Evolutionary conservation across 805 yeast genomes (phyloP).

Genomic region (Saccharomycopsis selenospora): DNA sequence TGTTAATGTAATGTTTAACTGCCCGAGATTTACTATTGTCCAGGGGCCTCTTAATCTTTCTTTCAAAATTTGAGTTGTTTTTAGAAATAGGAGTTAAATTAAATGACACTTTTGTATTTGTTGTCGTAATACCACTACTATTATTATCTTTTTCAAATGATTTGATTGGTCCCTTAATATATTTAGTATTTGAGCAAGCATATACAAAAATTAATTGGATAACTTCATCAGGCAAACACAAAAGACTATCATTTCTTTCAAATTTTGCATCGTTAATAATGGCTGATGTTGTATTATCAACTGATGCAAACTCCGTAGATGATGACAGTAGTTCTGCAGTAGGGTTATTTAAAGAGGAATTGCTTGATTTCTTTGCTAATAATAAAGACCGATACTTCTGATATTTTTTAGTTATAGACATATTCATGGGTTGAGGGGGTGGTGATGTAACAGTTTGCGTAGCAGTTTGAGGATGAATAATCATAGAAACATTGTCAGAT

Average conservation of each 20-base stretch:
- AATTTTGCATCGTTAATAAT: neutral
- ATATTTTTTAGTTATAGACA: slow-evolving; percentile 11
- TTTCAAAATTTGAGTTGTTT: neutral
- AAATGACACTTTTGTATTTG: slow-evolving; percentile 6
- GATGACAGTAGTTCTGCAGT: too few species aligned
- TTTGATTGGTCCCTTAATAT: slow-evolving; percentile 7
- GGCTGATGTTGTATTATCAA: too few species aligned
- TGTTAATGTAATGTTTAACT: slow-evolving; percentile 11
- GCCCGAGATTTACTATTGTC: neutral
- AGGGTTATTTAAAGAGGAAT: slow-evolving; percentile 2
- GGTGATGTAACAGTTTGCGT: neutral
- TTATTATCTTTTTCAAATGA: neutral
- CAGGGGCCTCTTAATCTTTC: neutral
- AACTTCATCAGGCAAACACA: slow-evolving; percentile 17
- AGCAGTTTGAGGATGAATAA: too few species aligned
- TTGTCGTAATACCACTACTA: neutral
- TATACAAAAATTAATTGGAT: slow-evolving; percentile 12
- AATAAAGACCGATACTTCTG: slow-evolving; percentile 18
- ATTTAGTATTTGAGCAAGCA: slow-evolving; percentile 9
- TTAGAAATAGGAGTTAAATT: slow-evolving; percentile 3
- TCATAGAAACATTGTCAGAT: too few species aligned
- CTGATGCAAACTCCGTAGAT: too few species aligned
- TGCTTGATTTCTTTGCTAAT: slow-evolving; percentile 10
- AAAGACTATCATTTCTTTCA: neutral
- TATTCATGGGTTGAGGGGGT: slow-evolving; percentile 8